Percentiles rank a stretch among this genome's conserved stretches.
phyloP scores from a whole-genome alignment of 345 rosid genomes.

The Salix purpurea region DNA sequence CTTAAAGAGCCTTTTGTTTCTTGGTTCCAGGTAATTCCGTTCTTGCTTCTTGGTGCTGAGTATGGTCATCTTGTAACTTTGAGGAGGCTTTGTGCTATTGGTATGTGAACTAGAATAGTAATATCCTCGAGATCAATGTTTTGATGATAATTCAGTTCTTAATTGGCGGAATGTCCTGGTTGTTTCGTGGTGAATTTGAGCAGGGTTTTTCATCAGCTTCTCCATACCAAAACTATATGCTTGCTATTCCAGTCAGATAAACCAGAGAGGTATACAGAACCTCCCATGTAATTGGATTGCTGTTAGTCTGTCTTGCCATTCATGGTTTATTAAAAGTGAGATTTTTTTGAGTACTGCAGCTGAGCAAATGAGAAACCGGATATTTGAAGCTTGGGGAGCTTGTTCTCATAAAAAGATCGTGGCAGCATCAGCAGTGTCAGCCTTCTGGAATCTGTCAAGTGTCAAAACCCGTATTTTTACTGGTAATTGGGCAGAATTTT shows the following conservation, averaged over 20 bases:
- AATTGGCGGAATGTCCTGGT: background rate
- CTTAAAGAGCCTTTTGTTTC: slow-evolving; percentile 5
- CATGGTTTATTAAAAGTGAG: slow-evolving; percentile 6
- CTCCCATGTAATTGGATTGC: background rate
- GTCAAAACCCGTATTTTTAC: slow-evolving; percentile 74
- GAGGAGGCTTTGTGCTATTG: slow-evolving; percentile 68
- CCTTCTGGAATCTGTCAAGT: slow-evolving; percentile 88
- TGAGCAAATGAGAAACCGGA: slow-evolving; percentile 39
- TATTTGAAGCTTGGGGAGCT: slow-evolving; percentile 60
- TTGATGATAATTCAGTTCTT: background rate
- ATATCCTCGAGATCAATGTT: background rate
- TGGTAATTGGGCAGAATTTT: slow-evolving; percentile 30
- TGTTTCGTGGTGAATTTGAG: slow-evolving; percentile 12
- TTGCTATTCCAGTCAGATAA: slow-evolving; percentile 51
- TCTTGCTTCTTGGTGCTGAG: slow-evolving; percentile 82
- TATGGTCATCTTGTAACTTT: slow-evolving; percentile 74
- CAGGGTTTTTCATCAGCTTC: slow-evolving; percentile 85
- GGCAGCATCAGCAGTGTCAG: slow-evolving; percentile 65
- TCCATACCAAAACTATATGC: slow-evolving; percentile 68
- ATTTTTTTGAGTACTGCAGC: slow-evolving; percentile 31
- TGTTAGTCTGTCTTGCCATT: background rate
- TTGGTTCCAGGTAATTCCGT: slow-evolving; percentile 65
- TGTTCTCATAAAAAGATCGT: slow-evolving; percentile 89
- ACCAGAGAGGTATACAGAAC: slow-evolving; percentile 44
- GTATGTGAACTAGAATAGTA: slow-evolving; percentile 30